A percentile compares a stretch with the other conserved stretches of the same genome.
phyloP scores from a whole-genome alignment of 2,329 filamentous ascomycete species.

The Penicillium sp. region DNA sequence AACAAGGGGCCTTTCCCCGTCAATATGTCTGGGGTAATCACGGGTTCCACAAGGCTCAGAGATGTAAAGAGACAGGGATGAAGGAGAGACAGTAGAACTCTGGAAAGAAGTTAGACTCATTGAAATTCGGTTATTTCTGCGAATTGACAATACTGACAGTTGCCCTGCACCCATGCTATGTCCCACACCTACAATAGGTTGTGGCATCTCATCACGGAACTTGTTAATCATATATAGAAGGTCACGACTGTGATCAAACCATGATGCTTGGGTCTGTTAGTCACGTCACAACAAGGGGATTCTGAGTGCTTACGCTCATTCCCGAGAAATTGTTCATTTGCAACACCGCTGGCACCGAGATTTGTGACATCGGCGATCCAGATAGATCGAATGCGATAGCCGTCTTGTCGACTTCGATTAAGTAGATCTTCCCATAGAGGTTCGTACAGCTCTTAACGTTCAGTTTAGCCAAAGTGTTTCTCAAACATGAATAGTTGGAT shows the following conservation, averaged over 20 bases:
- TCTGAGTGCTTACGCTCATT: slow-evolving; percentile 54
- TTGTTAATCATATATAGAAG: slow-evolving; percentile 1
- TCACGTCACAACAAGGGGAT: neutral
- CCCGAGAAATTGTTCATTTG: slow-evolving; percentile 71
- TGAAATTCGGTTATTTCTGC: neutral
- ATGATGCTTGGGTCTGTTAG: neutral
- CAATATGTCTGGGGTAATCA: slow-evolving; percentile 13
- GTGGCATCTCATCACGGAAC: slow-evolving; percentile 1
- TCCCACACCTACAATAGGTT: slow-evolving; percentile 2
- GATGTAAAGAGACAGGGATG: slow-evolving; percentile 74
- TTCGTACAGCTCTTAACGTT: slow-evolving; percentile 63
- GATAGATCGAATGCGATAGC: slow-evolving; percentile 63
- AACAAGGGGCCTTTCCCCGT: slow-evolving; percentile 3
- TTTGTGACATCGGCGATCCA: slow-evolving; percentile 80
- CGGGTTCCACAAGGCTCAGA: slow-evolving; percentile 69
- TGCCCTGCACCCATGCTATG: slow-evolving; percentile 66
- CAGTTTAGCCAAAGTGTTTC: neutral
- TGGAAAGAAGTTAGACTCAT: neutral
- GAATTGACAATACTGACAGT: slow-evolving; percentile 39
- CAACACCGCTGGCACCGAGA: slow-evolving; percentile 69
- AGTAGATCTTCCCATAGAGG: slow-evolving; percentile 79
- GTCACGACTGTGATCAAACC: slow-evolving; percentile 1
- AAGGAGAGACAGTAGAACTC: slow-evolving; percentile 62
- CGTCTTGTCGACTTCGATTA: slow-evolving; percentile 55
- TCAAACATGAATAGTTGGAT: neutral